Evolutionary conservation across 192 early-diverging fungal species (phyloP), one percentile per base, ranked within the genome.

Genomic region (Gigaspora rosea): DNA sequence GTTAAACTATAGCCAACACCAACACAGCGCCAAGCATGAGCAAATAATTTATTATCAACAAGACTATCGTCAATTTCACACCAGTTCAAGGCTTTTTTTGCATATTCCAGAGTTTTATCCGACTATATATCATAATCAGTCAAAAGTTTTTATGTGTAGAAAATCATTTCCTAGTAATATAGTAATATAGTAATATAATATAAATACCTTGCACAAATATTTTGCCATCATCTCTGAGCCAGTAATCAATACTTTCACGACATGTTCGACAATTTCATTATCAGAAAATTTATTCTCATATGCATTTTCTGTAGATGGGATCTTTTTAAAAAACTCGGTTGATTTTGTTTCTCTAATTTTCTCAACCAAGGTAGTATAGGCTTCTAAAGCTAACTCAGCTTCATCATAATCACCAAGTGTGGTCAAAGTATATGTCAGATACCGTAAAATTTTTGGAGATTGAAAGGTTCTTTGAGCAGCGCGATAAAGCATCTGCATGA

Each of bases 371-470:
- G 84, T 76, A 64, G 87, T 71, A 76, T 94, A 94, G 1, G 91
- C 83, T 41, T 81, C 78, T 6, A 94, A 71, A 27, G 90, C 92
- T 71, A 91, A 78, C n/a, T 88, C 85, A 0, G 92, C 93, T 81
- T 94, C 93, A 63, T 91, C 88, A 79, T 89, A 93, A 70, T 93
- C 90, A 52, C 93, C 93, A 8, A 89, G 77, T 27, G 77, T 75
- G 8, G 88, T 76, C n/a, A 92, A 84, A 0, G 88, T 80, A 51
- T 84, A 80, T 70, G 91, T 84, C 9, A 92, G 79, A 73, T 90
- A 91, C 0, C 91, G 91, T 65, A 90, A 49, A 59, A 93, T 84
- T 3, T 84, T 80, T 22, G 91, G 91, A 36, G 92, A 92, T 77
- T 93, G 90, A 82, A 91, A 92, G 0, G 92, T 92, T 62, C 88